phyloP scores from a whole-genome alignment of 768 basidiomycete genomes.

The Termitomyces sp. region DNA sequence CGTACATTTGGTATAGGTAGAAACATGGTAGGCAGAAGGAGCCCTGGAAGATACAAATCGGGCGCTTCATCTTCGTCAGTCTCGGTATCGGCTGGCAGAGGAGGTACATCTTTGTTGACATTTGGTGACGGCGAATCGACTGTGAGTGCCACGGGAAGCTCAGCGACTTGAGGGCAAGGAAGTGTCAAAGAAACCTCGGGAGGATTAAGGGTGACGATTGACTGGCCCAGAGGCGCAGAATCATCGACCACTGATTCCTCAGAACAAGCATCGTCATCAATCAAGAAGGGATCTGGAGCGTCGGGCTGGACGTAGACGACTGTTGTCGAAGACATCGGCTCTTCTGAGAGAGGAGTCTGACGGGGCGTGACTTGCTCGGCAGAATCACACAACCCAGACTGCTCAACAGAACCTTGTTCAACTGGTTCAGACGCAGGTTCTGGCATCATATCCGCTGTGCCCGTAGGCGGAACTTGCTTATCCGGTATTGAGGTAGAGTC shows the following conservation, averaged over 20 bases:
- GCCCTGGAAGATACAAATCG: slow-evolving; percentile 61
- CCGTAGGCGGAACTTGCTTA: neutral
- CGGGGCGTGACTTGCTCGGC: neutral
- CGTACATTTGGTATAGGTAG: slow-evolving; percentile 88
- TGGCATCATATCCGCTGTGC: neutral
- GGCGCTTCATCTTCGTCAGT: slow-evolving; percentile 48
- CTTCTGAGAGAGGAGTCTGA: slow-evolving; percentile 1
- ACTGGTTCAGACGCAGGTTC: neutral
- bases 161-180: slow-evolving; percentile 19
- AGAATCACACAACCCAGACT: neutral
- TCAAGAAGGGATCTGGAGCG: slow-evolving; percentile 56
- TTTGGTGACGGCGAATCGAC: slow-evolving; percentile 29
- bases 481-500: neutral
- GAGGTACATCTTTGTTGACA: slow-evolving; percentile 52
- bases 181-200: slow-evolving; percentile 40
- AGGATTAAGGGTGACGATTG: slow-evolving; percentile 23
- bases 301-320: slow-evolving; percentile 37
- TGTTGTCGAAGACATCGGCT: slow-evolving; percentile 23
- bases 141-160: slow-evolving; percentile 14
- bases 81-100: slow-evolving; percentile 36
- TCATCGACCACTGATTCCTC: slow-evolving; percentile 27
- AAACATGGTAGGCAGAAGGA: slow-evolving; percentile 74
- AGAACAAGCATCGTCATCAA: slow-evolving; percentile 49
- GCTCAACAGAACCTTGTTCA: slow-evolving; percentile 4
- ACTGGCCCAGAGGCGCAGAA: slow-evolving; percentile 17